Conservation (phyloP, 805 yeast genomes). For the Kurtzmaniella cleridarum region DNA sequence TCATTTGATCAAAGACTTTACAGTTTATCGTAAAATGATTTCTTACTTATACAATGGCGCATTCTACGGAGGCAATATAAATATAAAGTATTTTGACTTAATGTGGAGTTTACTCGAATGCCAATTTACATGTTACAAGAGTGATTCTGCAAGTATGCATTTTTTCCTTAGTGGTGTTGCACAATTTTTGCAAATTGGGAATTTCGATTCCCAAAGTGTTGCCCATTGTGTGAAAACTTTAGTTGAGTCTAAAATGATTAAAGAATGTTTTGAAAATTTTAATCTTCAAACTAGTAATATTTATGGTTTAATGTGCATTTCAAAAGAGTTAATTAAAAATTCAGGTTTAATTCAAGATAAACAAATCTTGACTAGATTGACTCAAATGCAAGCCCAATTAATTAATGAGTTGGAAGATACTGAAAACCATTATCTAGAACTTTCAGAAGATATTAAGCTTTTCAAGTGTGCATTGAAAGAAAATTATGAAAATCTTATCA, state of each 20-base stretch:
- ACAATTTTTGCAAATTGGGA: constrained; percentile 15
- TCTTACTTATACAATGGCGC: constrained; percentile 25
- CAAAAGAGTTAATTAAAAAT: constrained; percentile 17
- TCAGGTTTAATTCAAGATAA: neutral
- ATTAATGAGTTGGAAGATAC: constrained; percentile 34
- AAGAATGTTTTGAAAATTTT: constrained; percentile 19
- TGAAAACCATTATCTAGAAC: constrained; percentile 31
- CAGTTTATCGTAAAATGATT: constrained; percentile 22
- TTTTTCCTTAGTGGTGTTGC: constrained; percentile 27
- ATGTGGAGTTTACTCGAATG: constrained; percentile 30
- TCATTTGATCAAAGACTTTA: constrained; percentile 24
- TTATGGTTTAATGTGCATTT: constrained; percentile 23
- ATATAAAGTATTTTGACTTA: constrained; percentile 24
- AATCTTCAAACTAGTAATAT: constrained; percentile 25
- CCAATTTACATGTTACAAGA: constrained; percentile 22
- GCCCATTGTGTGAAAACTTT: constrained; percentile 6
- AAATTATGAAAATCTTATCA: constrained; percentile 10
- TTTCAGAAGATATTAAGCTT: constrained; percentile 16
- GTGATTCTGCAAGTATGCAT: constrained; percentile 16
- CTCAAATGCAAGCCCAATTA: constrained; percentile 24
- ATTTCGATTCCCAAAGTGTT: constrained; percentile 4
- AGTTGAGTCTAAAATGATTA: constrained; percentile 26
- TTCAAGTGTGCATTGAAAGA: constrained; percentile 15
- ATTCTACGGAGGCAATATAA: constrained; percentile 13
- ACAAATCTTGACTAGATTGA: neutral